phyloP scores from a whole-genome alignment of 2,329 filamentous ascomycete species.

The Hypoxylon sp. region DNA sequence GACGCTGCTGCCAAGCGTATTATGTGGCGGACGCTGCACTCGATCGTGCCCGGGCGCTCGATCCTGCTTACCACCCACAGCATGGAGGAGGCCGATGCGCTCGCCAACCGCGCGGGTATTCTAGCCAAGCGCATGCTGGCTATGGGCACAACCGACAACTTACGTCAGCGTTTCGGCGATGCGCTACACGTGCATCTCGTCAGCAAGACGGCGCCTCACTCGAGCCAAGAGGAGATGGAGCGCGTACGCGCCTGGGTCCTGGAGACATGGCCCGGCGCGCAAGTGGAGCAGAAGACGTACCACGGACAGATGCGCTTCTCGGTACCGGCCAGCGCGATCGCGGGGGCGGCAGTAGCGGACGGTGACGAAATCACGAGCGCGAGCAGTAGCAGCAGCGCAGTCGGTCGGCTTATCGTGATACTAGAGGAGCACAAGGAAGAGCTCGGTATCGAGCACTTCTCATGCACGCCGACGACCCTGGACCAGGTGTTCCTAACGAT shows the following conservation, averaged over 20 bases:
- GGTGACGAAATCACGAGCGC: conserved; percentile 5
- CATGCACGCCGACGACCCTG: conserved; percentile 85
- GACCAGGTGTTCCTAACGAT: conserved; percentile 93
- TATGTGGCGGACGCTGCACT: conserved; percentile 89
- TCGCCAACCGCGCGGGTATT: conserved; percentile 86
- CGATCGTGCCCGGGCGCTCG: conserved; percentile 80
- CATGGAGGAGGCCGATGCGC: conserved; percentile 94
- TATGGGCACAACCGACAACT: conserved; percentile 77
- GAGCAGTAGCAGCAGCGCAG: conserved; percentile 56
- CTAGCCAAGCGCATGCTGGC: conserved; percentile 88
- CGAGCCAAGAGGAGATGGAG: conserved; percentile 74
- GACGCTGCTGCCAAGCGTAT: conserved; percentile 91
- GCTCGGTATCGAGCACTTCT: conserved; percentile 85
- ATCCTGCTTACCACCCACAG: conserved; percentile 91
- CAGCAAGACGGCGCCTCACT: conserved; percentile 78
- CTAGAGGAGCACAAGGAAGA: conserved; percentile 77
- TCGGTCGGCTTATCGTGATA: conserved; percentile 76
- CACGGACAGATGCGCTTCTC: conserved; percentile 91
- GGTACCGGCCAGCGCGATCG: conserved; percentile 66
- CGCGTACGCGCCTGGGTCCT: conserved; percentile 74
- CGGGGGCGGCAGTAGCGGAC: conserved; percentile 22
- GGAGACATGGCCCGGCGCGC: conserved; percentile 70
- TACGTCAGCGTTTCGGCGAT: conserved; percentile 81
- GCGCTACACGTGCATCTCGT: conserved; percentile 86
- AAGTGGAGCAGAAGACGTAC: conserved; percentile 78